Percentiles rank a stretch among this genome's conserved stretches.
Conservation (phyloP, 768 basidiomycete species). For the Lentinula detonsa region DNA sequence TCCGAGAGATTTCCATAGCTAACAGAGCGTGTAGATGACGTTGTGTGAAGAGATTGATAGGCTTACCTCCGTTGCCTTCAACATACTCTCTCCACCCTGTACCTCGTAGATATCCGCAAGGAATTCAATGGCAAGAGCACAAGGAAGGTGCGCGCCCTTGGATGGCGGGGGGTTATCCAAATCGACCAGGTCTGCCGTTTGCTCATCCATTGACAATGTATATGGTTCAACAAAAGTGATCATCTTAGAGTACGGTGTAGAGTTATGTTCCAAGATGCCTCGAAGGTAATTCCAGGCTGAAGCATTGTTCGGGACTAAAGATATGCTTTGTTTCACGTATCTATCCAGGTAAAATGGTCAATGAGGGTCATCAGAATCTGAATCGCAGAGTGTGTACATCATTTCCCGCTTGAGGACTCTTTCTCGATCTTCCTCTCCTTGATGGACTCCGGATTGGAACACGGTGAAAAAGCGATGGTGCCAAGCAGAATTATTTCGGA, state of each 20-base stretch:
- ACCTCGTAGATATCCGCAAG: slow-evolving; percentile 70
- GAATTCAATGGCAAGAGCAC: slow-evolving; percentile 77
- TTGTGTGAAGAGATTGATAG: slow-evolving; percentile 4
- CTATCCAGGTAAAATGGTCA: slow-evolving; percentile 27
- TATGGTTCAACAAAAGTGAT: slow-evolving; percentile 63
- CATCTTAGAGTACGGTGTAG: slow-evolving; percentile 50
- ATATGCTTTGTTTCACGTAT: slow-evolving; percentile 78
- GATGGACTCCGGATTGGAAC: slow-evolving; percentile 57
- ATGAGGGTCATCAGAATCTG: neutral
- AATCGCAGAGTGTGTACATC: slow-evolving; percentile 43
- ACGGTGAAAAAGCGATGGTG: slow-evolving; percentile 91
- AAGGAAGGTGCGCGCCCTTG: slow-evolving; percentile 64
- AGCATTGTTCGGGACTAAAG: slow-evolving; percentile 84
- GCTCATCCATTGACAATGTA: slow-evolving; percentile 29
- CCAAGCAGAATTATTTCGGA: slow-evolving; percentile 98
- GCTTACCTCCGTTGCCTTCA: slow-evolving; percentile 46
- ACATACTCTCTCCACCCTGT: slow-evolving; percentile 38
- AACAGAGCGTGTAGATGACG: slow-evolving; percentile 7
- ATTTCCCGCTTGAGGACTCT: slow-evolving; percentile 64
- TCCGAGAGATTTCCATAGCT: slow-evolving; percentile 72
- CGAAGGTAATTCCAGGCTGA: slow-evolving; percentile 98
- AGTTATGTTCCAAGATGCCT: slow-evolving; percentile 64
- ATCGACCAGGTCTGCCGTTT: slow-evolving; percentile 46
- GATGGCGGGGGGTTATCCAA: slow-evolving; percentile 71
- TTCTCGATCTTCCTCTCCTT: slow-evolving; percentile 57